Percentiles rank a stretch among this genome's conserved stretches.
Conservation (phyloP, 768 basidiomycete species). For the Trametes coccinea region DNA sequence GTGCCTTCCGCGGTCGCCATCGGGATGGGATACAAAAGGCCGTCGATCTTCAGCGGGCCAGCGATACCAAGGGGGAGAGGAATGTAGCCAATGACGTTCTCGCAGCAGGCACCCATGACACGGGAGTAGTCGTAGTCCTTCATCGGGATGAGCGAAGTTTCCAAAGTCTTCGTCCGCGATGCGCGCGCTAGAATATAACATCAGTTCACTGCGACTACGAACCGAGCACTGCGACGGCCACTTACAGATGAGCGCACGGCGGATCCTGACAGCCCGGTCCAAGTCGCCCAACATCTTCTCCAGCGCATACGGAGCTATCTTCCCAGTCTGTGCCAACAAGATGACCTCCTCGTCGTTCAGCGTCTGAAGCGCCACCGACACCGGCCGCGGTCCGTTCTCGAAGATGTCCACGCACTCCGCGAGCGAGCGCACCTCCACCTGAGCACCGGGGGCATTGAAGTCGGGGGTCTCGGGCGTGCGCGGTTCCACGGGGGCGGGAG, state of each 20-base stretch:
- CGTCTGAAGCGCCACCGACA: conserved; percentile 53
- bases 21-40: conserved; percentile 81
- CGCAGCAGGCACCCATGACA: conserved; percentile 96
- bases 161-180: conserved; percentile 80
- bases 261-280: conserved; percentile 83
- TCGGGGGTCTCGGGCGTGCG: conserved; percentile 23
- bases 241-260: conserved; percentile 89
- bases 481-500: conserved; percentile 27
- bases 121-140: conserved; percentile 88
- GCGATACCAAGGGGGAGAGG: conserved; percentile 96
- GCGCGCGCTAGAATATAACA: conserved; percentile 62
- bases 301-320: conserved; percentile 92
- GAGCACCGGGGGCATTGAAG: conserved; percentile 12
- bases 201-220: no score
- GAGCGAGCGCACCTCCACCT: conserved; percentile 47
- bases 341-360: conserved; percentile 94
- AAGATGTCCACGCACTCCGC: conserved; percentile 82
- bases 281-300: conserved; percentile 93
- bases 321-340: conserved; percentile 82
- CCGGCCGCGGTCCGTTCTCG: conserved; percentile 67
- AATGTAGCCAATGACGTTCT: conserved; percentile 97
- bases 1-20: conserved; percentile 99
- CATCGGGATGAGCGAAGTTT: conserved; percentile 80
- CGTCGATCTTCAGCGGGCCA: conserved; percentile 92
- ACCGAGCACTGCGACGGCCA: conserved; percentile 21